phyloP scores from a whole-genome alignment of 1,284 basidiomycete genomes.

The Puccinia horiana region DNA sequence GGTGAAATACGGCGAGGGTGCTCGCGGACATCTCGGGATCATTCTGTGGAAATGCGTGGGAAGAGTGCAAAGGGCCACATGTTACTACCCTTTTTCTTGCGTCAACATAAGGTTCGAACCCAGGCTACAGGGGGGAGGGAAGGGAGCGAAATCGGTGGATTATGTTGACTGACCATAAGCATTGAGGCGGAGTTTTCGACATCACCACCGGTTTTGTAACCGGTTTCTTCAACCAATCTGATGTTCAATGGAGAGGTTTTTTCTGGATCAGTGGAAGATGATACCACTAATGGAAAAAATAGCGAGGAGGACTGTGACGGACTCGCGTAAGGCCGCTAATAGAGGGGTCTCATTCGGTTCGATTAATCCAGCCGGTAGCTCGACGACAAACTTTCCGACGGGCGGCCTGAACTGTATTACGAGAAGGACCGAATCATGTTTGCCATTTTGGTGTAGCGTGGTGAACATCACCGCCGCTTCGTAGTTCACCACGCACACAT shows the following conservation, averaged over 20 bases:
- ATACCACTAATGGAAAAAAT: not conserved
- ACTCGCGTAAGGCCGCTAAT: slow-evolving; percentile 55
- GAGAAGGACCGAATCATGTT: too few relatives aligned
- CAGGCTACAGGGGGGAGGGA: not conserved
- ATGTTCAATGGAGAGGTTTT: not conserved
- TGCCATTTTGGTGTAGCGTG: too few relatives aligned
- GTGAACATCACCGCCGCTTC: too few relatives aligned
- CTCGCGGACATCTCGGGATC: slow-evolving; percentile 24
- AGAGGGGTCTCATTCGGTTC: slow-evolving; percentile 56
- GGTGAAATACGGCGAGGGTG: slow-evolving; percentile 18
- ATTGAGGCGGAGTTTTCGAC: slow-evolving; percentile 52
- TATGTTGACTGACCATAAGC: slow-evolving; percentile 49
- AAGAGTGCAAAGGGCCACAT: not conserved
- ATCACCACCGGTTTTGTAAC: slow-evolving; percentile 54
- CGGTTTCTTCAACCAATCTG: slow-evolving; percentile 56
- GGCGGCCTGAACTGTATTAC: slow-evolving; percentile 52
- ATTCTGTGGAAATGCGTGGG: slow-evolving; percentile 7
- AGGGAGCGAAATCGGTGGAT: not conserved
- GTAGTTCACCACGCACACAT: too few relatives aligned
- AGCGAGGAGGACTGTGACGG: slow-evolving; percentile 39
- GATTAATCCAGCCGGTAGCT: slow-evolving; percentile 58
- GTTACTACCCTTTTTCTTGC: not conserved
- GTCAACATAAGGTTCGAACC: not conserved
- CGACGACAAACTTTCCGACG: slow-evolving; percentile 53
- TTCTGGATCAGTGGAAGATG: not conserved